phyloP scores from a whole-genome alignment of 2,329 filamentous ascomycete species.

The Nemania sp. region DNA sequence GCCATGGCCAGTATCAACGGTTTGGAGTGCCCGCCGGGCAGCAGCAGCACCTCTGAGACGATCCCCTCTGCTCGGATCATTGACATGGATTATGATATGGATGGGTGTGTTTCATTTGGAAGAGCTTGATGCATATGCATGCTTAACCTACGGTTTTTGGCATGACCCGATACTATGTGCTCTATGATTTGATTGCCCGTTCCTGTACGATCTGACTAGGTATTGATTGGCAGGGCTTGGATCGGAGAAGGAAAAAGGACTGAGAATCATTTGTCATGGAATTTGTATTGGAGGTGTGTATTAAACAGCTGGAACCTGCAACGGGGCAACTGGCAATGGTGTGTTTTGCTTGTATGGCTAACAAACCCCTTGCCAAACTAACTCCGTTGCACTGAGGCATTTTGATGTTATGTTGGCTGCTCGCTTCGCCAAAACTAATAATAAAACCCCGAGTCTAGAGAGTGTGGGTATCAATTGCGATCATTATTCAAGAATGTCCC shows the following conservation, averaged over 20 bases:
- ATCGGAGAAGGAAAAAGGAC: too few relatives aligned
- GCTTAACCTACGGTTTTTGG: neutral
- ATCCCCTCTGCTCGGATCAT: constrained; percentile 2
- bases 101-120: constrained; percentile 22
- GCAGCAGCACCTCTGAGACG: constrained; percentile 25
- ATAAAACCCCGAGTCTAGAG: constrained; percentile 14
- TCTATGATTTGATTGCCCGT: neutral
- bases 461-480: constrained; percentile 28
- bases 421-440: neutral
- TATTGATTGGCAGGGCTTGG: too few relatives aligned
- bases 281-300: neutral
- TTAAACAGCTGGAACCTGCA: constrained; percentile 5
- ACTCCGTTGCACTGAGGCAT: constrained; percentile 17
- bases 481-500: neutral
- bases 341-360: constrained; percentile 1
- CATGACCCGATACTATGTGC: neutral
- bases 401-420: neutral
- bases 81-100: constrained; percentile 27
- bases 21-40: constrained; percentile 45
- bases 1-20: constrained; percentile 52
- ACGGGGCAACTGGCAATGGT: constrained; percentile 11
- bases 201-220: neutral
- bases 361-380: constrained; percentile 5
- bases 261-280: neutral
- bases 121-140: neutral